A percentile compares a stretch with the other conserved stretches of the same genome.
These are phyloP conservation scores for Colletotrichum eleusines DNA, from an alignment of 2,329 filamentous ascomycete genomes.

Conservation along the genomic window DNA sequence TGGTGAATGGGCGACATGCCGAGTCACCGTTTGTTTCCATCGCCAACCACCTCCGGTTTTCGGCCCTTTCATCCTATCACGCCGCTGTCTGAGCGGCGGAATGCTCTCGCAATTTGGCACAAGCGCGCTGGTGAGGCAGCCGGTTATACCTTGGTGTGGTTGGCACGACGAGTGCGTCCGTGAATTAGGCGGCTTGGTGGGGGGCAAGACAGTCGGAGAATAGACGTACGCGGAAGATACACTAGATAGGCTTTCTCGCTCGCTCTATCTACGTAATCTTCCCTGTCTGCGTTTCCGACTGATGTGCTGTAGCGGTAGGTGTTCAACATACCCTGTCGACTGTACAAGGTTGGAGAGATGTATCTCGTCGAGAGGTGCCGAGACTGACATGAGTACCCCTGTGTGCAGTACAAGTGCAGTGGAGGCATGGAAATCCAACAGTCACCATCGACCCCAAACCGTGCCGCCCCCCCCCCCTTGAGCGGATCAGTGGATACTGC, in stretches of 20 bases:
- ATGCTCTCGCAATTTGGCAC: conserved; percentile 17
- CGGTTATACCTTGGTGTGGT: background rate
- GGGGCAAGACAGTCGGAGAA: conserved; percentile 30
- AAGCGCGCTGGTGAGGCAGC: conserved; percentile 29
- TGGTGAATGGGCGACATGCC: background rate
- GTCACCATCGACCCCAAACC: conserved; percentile 15
- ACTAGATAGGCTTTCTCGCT: too few relatives aligned
- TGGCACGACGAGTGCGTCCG: conserved; percentile 6
- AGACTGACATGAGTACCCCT: conserved; percentile 31
- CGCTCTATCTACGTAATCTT: background rate
- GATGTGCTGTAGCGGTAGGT: too few relatives aligned
- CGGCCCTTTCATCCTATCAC: conserved; percentile 7
- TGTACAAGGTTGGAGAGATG: background rate
- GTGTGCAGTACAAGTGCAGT: background rate
- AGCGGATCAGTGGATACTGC: conserved; percentile 35
- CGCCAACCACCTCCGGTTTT: background rate
- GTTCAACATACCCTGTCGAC: too few relatives aligned
- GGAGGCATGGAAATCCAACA: background rate
- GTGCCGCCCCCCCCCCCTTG: conserved; percentile 8
- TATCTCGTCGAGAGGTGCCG: conserved; percentile 33
- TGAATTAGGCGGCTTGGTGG: conserved; percentile 19
- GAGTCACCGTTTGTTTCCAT: conserved; percentile 31
- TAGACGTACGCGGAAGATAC: background rate
- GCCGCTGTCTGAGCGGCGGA: conserved; percentile 22
- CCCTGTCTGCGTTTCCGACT: too few relatives aligned